Conservation (phyloP, 768 basidiomycete genomes). For the Stropharia rugosoannulata region DNA sequence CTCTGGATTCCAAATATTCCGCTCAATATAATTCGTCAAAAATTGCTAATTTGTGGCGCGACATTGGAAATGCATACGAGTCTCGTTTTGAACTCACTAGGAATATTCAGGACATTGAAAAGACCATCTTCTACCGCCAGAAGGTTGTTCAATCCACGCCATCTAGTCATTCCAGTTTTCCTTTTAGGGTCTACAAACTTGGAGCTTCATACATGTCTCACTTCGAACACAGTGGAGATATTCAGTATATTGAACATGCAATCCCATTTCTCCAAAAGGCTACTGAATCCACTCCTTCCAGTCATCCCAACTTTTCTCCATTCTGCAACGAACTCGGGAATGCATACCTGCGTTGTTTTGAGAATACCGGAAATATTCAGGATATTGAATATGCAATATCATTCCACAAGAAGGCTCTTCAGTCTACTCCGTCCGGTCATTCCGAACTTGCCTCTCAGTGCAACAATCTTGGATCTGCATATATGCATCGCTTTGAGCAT, state of each 20-base stretch:
- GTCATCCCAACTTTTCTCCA: constrained; percentile 16
- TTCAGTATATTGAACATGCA: constrained; percentile 22
- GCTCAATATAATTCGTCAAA: too few species aligned
- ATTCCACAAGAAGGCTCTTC: too few species aligned
- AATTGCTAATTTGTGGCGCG: too few species aligned
- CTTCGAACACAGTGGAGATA: constrained; percentile 15
- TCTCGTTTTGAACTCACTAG: too few species aligned
- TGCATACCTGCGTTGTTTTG: constrained; percentile 1
- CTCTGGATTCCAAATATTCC: too few species aligned
- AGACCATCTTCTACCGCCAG: too few species aligned
- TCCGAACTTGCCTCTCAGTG: constrained; percentile 12
- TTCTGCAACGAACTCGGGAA: constrained; percentile 19
- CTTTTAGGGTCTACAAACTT: too few species aligned
- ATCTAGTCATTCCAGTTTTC: too few species aligned
- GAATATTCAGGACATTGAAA: too few species aligned
- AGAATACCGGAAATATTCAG: constrained; percentile 19
- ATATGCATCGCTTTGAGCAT: background rate
- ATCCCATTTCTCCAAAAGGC: constrained; percentile 12
- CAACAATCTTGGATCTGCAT: constrained; percentile 18
- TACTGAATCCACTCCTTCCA: constrained; percentile 11
- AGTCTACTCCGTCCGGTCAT: constrained; percentile 7
- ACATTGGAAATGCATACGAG: too few species aligned
- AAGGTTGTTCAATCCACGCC: too few species aligned
- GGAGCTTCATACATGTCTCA: too few species aligned
- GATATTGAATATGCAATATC: constrained; percentile 18